Conservation (phyloP, 179 eudicot species). For the Spinacia oleracea region DNA sequence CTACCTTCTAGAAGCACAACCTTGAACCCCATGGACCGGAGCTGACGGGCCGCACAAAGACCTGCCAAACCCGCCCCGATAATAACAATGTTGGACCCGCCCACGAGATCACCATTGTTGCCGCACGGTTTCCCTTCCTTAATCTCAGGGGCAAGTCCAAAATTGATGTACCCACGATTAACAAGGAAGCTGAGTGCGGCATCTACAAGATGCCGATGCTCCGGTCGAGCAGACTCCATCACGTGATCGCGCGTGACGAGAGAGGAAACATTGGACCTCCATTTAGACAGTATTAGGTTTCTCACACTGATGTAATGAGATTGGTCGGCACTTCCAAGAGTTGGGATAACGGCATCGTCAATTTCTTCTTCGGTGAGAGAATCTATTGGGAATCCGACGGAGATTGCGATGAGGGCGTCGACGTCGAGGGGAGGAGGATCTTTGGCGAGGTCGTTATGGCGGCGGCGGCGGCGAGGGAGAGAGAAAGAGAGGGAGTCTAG, state of each 20-base stretch:
- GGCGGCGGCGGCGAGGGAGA: slow-evolving; percentile 45
- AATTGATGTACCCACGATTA: slow-evolving; percentile 83
- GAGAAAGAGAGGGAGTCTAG: slow-evolving; percentile 31
- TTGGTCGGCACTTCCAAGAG: slow-evolving; percentile 53
- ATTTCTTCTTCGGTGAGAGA: slow-evolving; percentile 90
- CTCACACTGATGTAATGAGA: slow-evolving; percentile 67
- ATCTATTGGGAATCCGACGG: slow-evolving; percentile 90
- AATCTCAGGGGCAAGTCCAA: slow-evolving; percentile 66
- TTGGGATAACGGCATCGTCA: slow-evolving; percentile 54
- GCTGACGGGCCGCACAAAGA: slow-evolving; percentile 74
- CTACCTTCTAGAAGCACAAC: slow-evolving; percentile 85
- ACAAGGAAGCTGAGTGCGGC: slow-evolving; percentile 62
- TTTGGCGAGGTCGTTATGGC: slow-evolving; percentile 36
- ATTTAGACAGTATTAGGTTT: slow-evolving; percentile 72
- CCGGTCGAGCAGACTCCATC: slow-evolving; percentile 43
- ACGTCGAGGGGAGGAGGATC: slow-evolving; percentile 46
- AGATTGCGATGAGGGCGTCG: slow-evolving; percentile 82
- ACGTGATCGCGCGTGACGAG: slow-evolving; percentile 53
- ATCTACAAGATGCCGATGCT: slow-evolving; percentile 53
- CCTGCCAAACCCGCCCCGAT: slow-evolving; percentile 92
- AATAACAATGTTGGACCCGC: slow-evolving; percentile 48
- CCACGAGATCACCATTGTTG: not conserved
- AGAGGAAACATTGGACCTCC: slow-evolving; percentile 67
- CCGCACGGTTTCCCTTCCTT: not conserved
- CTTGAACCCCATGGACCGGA: slow-evolving; percentile 71